Conservation (phyloP, 2,329 filamentous ascomycete genomes). For the Ilyonectria sp. region DNA sequence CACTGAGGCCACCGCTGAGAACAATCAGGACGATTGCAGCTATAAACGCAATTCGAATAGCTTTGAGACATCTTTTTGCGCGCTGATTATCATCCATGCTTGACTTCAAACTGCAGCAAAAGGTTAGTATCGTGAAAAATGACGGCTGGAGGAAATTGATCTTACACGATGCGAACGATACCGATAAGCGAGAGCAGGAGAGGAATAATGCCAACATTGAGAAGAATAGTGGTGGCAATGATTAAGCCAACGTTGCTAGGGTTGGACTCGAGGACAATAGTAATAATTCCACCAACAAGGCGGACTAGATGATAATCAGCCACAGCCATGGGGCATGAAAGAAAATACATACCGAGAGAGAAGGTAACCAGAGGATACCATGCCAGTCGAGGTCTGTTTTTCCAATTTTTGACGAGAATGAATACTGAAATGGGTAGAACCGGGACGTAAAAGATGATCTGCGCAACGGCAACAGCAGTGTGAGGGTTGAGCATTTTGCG, state of each 20-base stretch:
- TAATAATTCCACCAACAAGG: constrained; percentile 47
- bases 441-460: constrained; percentile 37
- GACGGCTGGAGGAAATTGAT: neutral
- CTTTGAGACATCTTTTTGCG: neutral
- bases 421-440: constrained; percentile 32
- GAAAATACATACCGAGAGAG: constrained; percentile 9
- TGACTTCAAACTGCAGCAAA: neutral
- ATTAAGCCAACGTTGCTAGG: constrained; percentile 41
- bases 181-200: constrained; percentile 47
- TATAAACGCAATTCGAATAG: constrained; percentile 7
- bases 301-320: constrained; percentile 40
- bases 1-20: neutral
- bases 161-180: constrained; percentile 48
- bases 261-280: constrained; percentile 42
- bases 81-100: constrained; percentile 10
- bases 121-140: neutral
- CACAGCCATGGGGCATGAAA: neutral
- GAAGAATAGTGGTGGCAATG: constrained; percentile 46
- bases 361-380: constrained; percentile 36
- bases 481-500: constrained; percentile 25
- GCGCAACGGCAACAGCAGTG: constrained; percentile 36
- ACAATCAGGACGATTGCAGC: constrained; percentile 5
- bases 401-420: constrained; percentile 35
- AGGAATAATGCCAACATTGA: constrained; percentile 50
- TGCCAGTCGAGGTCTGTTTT: constrained; percentile 30